Evolutionary conservation across 2,329 filamentous ascomycete genomes (phyloP).

Genomic region (Sclerotinia spermophila): DNA sequence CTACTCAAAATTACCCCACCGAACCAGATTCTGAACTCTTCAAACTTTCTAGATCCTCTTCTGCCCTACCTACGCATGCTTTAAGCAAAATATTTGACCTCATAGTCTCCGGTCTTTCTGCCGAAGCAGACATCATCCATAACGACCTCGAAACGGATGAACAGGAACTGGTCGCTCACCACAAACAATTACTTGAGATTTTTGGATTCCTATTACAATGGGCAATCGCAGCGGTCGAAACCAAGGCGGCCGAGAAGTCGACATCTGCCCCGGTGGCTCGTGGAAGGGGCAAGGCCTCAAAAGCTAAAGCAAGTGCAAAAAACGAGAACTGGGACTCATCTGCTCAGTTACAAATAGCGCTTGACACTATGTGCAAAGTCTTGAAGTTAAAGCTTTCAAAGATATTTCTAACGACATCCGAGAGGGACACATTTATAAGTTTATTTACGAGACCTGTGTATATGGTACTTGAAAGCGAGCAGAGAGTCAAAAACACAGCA

Average conservation of each 20-base stretch:
- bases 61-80: constrained; percentile 72
- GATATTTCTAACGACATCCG: constrained; percentile 94
- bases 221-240: constrained; percentile 91
- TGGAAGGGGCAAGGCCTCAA: constrained; percentile 70
- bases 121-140: constrained; percentile 81
- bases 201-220: constrained; percentile 94
- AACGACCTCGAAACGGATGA: constrained; percentile 88
- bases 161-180: constrained; percentile 78
- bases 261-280: constrained; percentile 66
- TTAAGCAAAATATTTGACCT: constrained; percentile 93
- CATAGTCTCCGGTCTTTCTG: constrained; percentile 77
- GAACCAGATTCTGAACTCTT: constrained; percentile 61
- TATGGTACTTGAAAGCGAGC: constrained; percentile 89
- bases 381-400: constrained; percentile 87
- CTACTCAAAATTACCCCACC: constrained; percentile 37
- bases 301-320: constrained; percentile 61
- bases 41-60: constrained; percentile 70
- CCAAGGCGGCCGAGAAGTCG: constrained; percentile 87
- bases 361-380: constrained; percentile 95
- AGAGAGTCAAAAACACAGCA: constrained; percentile 79
- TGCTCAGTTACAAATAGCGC: constrained; percentile 77
- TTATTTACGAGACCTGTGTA: constrained; percentile 92
- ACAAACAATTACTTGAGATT: constrained; percentile 89
- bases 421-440: constrained; percentile 90
- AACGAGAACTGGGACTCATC: constrained; percentile 84